Base-by-base conservation (phyloP, 768 basidiomycete genomes). In the Boletus rex-veris region DNA sequence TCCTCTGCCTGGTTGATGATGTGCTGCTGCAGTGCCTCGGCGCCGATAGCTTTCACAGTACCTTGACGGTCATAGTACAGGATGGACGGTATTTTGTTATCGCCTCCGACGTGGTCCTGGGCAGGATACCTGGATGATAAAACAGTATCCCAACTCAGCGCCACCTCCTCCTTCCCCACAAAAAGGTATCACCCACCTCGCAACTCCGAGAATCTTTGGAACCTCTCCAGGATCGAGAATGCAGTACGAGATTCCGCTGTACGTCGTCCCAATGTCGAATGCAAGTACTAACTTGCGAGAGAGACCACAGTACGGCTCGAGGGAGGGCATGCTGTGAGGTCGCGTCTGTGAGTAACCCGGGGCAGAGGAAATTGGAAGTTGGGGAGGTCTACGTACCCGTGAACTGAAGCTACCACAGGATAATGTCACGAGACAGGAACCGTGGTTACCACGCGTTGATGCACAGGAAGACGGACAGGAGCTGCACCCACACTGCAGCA, bases 51-150 rank as follows among this genome's bases (percentile, higher is more conserved):
- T 36, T 61, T 70, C 4, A 75, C 65, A 0, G 37, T 35, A 3
- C 77, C 79, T n/a, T 67, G 54, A 9, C 57, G 48, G 52, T 79
- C 78, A 54, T 81, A 81, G 53, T 76, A 77, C 14, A 81, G 52
- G 31, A 79, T 65, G 0, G 78, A 76, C 0, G 77, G 80, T 39
- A 81, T 77, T 53, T 80, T 81, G 21, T 71, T 74, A 48, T 79
- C 74, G 5, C 76, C 74, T 4, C 74, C 75, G n/a, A 73, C 65
- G 5, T 72, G 66, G n/a, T 77, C 74, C 53, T 78, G 77, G 1
- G 72, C 74, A 6, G 78, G 80, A 52, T 74, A 80, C 52, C 80
- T 80, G 35, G 12, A 41, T 21, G 28, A 24, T 26, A 26, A 26
- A 26, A 26, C 26, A 26, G 4, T 3, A 3, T 14, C 12, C 4